phyloP scores from a whole-genome alignment of 2,329 filamentous ascomycete species.

The Pyricularia pennisetigena region DNA sequence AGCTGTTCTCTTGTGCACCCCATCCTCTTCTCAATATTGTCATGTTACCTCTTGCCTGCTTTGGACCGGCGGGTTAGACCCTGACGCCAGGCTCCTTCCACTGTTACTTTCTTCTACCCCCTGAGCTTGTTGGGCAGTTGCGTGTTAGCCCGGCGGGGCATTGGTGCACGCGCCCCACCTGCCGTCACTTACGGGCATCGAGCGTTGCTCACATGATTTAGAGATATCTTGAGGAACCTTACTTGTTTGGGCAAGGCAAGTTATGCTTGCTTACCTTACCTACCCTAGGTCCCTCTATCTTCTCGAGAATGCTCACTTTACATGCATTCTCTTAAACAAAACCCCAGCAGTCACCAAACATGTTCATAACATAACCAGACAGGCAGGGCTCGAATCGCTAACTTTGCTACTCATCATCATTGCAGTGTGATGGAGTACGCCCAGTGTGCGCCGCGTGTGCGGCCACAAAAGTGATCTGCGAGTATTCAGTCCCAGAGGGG shows the following conservation, averaged over 20 bases:
- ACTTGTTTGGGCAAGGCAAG: background rate
- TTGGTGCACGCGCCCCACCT: background rate
- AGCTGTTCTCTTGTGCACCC: background rate
- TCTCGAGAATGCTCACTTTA: background rate
- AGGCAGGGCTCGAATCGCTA: background rate
- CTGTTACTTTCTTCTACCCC: background rate
- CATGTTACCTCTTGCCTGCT: background rate
- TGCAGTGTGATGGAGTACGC: conserved; percentile 6
- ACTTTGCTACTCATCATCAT: background rate
- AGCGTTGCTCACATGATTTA: background rate
- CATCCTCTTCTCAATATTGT: background rate
- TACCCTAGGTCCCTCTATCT: too few relatives aligned
- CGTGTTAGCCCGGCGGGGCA: background rate
- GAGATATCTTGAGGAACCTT: background rate
- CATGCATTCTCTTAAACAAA: background rate
- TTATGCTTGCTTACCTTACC: background rate
- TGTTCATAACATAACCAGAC: background rate
- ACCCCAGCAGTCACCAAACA: background rate
- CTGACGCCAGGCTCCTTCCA: background rate
- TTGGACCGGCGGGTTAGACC: background rate
- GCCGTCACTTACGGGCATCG: background rate
- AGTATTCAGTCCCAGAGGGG: conserved; percentile 5
- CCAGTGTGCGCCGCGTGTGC: conserved; percentile 5
- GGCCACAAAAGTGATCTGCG: background rate
- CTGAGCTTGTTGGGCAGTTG: background rate